A percentile compares a stretch with the other conserved stretches of the same genome.
Evolutionary conservation across 768 basidiomycete species (phyloP).

Genomic region (Pholiota molesta): DNA sequence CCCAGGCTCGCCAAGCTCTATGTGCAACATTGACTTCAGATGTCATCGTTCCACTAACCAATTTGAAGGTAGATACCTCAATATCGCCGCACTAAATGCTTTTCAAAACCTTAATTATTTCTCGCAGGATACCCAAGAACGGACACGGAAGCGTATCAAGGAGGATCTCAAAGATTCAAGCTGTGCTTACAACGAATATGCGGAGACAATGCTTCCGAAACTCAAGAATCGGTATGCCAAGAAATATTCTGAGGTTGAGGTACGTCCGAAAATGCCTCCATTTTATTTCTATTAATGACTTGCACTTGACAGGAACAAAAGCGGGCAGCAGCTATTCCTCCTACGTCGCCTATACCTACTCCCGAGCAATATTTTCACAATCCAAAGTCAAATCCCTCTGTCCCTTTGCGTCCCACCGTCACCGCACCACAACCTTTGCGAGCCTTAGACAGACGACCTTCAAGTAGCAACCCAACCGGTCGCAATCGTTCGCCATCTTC

Average conservation of each 20-base stretch:
- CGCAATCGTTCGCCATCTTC: slow-evolving; percentile 81
- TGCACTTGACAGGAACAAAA: slow-evolving; percentile 62
- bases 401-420: slow-evolving; percentile 54
- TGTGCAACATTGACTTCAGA: slow-evolving; percentile 69
- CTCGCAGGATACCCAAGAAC: slow-evolving; percentile 82
- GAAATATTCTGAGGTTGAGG: slow-evolving; percentile 90
- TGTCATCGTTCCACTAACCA: slow-evolving; percentile 69
- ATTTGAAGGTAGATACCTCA: slow-evolving; percentile 56
- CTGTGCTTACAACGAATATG: slow-evolving; percentile 79
- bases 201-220: slow-evolving; percentile 77
- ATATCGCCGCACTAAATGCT: background rate
- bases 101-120: background rate
- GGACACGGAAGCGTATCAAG: slow-evolving; percentile 89
- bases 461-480: slow-evolving; percentile 51
- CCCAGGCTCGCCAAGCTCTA: slow-evolving; percentile 81
- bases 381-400: slow-evolving; percentile 48
- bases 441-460: slow-evolving; percentile 75
- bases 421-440: slow-evolving; percentile 76
- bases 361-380: slow-evolving; percentile 33
- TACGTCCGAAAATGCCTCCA: slow-evolving; percentile 30
- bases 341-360: slow-evolving; percentile 34
- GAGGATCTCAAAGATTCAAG: slow-evolving; percentile 86
- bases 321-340: slow-evolving; percentile 41
- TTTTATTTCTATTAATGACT: background rate
- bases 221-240: slow-evolving; percentile 79